Evolutionary conservation across 768 basidiomycete genomes (phyloP), one percentile per base, ranked within the genome.

Genomic region (Tulasnella sp.): DNA sequence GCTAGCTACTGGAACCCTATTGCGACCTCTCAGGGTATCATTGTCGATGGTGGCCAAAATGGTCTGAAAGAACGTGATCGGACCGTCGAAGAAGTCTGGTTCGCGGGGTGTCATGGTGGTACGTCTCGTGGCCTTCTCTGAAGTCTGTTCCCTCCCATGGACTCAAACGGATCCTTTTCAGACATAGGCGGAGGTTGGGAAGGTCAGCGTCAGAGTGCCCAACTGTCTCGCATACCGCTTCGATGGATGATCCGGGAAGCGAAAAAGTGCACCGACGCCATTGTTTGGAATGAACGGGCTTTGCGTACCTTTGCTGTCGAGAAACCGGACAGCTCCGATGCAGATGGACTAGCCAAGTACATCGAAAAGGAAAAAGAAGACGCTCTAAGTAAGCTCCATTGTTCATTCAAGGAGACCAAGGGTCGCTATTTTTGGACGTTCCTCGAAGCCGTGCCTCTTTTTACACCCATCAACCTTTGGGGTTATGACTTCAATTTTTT

Each of bases 171-270:
- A n/a, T n/a, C n/a, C 34, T 42, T 26, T n/a, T 16, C 29, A 74
- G 73, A 74, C 41, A 32, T 71, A 40, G 67, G 76, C 34, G 75
- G 76, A 19, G 76, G 76, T 6, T 71, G 68, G 34, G 42, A 67
- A 37, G 42, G 29, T 8, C 29, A 35, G 11, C 62, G 75, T 42
- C 42, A 63, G 11, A 34, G 26, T 9, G 67, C 65, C 6, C 34
- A 74, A n/a, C 67, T 77, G 11, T 70, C 76, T 29, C 68, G 74
- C 37, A 69, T 76, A 7, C 22, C 73, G 12, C 73, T 75, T 41
- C 72, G 76, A 39, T 78, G 77, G 77, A 77, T 78, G 76, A 32
- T 78, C 19, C 74, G 75, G 5, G 76, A 78, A 59, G 75, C 71
- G 12, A 42, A 35, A 39, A 41, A 40, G n/a, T 41, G 32, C 34